phyloP scores from a whole-genome alignment of 257 asterid species.

The Coffea canephora region DNA sequence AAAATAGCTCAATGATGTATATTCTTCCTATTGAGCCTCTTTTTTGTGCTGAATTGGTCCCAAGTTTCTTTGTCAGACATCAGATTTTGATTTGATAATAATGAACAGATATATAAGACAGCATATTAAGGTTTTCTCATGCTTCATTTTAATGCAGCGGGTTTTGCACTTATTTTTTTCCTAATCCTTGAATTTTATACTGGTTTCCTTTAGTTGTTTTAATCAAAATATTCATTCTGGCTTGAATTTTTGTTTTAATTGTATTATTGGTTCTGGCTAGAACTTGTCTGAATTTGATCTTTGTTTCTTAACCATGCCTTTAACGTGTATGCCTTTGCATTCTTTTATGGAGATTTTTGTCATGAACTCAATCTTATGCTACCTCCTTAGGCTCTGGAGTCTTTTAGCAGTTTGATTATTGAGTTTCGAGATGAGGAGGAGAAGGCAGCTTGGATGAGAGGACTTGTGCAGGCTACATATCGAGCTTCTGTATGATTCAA shows the following conservation, averaged over 20 bases:
- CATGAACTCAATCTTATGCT: conserved; percentile 13
- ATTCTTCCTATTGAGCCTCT: background rate
- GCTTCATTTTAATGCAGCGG: background rate
- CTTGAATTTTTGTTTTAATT: no score
- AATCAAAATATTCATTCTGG: background rate
- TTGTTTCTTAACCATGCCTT: background rate
- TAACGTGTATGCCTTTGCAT: background rate
- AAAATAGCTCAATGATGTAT: background rate
- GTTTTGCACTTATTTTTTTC: background rate
- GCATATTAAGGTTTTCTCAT: background rate
- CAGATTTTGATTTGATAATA: background rate
- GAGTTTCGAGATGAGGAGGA: conserved; percentile 75
- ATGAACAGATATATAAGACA: background rate
- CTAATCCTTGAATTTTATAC: background rate
- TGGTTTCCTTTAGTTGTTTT: background rate
- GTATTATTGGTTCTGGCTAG: background rate
- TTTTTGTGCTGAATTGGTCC: background rate
- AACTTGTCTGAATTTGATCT: background rate
- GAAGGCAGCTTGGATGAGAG: conserved; percentile 78
- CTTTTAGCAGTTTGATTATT: conserved; percentile 76
- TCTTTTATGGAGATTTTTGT: background rate
- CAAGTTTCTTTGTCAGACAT: background rate
- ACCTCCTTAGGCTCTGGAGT: conserved; percentile 76
- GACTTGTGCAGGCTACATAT: conserved; percentile 84
- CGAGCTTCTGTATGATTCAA: conserved; percentile 88